A percentile compares a stretch with the other conserved stretches of the same genome.
phyloP scores from a whole-genome alignment of 805 yeast genomes.

The Cyberlindnera americana region DNA sequence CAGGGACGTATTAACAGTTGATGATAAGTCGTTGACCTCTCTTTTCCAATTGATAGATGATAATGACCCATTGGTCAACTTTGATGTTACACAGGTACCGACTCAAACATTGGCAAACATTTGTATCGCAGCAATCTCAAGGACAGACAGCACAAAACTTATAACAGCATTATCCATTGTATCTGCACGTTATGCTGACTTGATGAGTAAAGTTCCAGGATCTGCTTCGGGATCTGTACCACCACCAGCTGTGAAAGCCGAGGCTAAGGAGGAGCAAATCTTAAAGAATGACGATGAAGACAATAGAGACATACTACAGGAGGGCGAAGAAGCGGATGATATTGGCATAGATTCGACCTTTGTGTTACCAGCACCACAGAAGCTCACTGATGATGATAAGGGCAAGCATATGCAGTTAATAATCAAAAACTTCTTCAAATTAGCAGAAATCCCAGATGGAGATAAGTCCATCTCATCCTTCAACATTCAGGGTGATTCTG shows the following conservation, averaged over 20 bases:
- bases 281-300: conserved; percentile 26
- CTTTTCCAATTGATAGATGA: conserved; percentile 66
- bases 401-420: conserved; percentile 53
- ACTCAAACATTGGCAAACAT: conserved; percentile 58
- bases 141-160: conserved; percentile 49
- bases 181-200: conserved; percentile 56
- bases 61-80: conserved; percentile 55
- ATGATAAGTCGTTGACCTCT: conserved; percentile 50
- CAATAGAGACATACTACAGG: conserved; percentile 18
- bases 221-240: conserved; percentile 2
- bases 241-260: conserved; percentile 25
- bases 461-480: conserved; percentile 20
- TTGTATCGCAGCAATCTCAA: conserved; percentile 62
- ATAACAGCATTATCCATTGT: conserved; percentile 68
- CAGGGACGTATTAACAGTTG: conserved; percentile 34
- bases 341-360: conserved; percentile 41
- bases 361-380: conserved; percentile 55
- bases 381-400: conserved; percentile 50
- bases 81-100: conserved; percentile 70
- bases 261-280: conserved; percentile 27
- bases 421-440: conserved; percentile 53
- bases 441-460: conserved; percentile 35
- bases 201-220: conserved; percentile 28
- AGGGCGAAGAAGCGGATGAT: conserved; percentile 28
- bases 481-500: conserved; percentile 19